Percentiles rank a stretch among this genome's conserved stretches.
Evolutionary conservation across 1,284 basidiomycete genomes (phyloP).

Genomic region (Ceratobasidium sp.): DNA sequence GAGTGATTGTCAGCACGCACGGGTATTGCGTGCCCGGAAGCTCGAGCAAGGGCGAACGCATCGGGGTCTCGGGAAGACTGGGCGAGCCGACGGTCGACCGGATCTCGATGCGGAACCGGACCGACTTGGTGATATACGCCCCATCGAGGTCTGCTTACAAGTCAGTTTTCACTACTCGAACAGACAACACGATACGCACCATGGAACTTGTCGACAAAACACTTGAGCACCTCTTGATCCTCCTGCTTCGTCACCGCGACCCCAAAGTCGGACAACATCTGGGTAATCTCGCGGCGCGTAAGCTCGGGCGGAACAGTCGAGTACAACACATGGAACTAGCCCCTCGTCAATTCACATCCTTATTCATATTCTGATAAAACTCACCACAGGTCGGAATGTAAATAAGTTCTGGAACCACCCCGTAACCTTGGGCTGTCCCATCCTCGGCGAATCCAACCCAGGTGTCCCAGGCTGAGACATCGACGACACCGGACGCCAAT

Average conservation of each 20-base stretch:
- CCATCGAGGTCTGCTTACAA: constrained; percentile 54
- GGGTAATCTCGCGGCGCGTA: constrained; percentile 24
- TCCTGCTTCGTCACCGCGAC: constrained; percentile 54
- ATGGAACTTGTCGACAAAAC: constrained; percentile 56
- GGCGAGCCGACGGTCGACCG: neutral
- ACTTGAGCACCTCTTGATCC: constrained; percentile 58
- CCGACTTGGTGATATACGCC: constrained; percentile 56
- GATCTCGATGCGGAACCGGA: constrained; percentile 60
- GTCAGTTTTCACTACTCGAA: neutral
- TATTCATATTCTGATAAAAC: neutral
- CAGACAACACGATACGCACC: constrained; percentile 51
- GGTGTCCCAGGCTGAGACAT: constrained; percentile 20
- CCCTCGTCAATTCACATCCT: neutral
- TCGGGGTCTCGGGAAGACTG: neutral
- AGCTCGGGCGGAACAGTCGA: constrained; percentile 30
- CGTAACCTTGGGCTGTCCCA: constrained; percentile 32
- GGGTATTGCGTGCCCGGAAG: constrained; percentile 50
- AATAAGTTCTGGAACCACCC: constrained; percentile 41
- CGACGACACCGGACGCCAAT: constrained; percentile 29
- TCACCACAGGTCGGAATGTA: constrained; percentile 33
- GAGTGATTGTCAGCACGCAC: constrained; percentile 60
- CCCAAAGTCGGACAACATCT: constrained; percentile 18
- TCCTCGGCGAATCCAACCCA: neutral
- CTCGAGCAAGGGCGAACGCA: constrained; percentile 51
- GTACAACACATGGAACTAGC: constrained; percentile 27